Base-by-base conservation (phyloP, 73 alveolate species). In the Halteria grandinella region DNA sequence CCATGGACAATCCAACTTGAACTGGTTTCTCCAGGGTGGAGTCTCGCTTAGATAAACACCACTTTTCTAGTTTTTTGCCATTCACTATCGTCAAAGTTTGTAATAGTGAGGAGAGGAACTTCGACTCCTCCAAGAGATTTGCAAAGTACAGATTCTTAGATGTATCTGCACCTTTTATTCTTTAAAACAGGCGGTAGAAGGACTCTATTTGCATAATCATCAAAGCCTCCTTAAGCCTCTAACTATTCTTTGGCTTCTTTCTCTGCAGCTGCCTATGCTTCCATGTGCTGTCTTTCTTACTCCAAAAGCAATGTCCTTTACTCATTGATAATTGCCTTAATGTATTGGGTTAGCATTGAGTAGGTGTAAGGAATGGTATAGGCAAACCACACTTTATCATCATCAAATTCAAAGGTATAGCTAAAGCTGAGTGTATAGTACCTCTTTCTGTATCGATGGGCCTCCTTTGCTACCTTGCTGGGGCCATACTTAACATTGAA, bases 1-100 rank as follows among this genome's bases (percentile, higher is more conserved):
- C 98, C 98, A 58, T 92, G 86, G 87, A 90, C 86, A 25, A 87
- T 87, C 45, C 73, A 66, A 11, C 91, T 71, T n/a, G 95, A 95
- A 47, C 88, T 93, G 4, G 98, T 88, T 70, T 92, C 98, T 1
- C 98, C 98, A 27, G 98, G 98, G 75, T 92, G 98, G 41, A 92
- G 96, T 81, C 98, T 73, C 3, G 94, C 94, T 37, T 93, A 79
- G 4, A 90, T 64, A 31, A 93, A 57, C 23, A 90, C 64, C 5
- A 52, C 58, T 31, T 70, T 80, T 54, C 81, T 81, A 23, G 58
- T 55, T 62, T 75, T 75, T 12, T 74, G 52, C 47, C 32, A 28
- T 4, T 77, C 79, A 23, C 48, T 55, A 21, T 28, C 24, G 1
- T 32, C 58, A 33, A 75, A 69, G 6, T 75, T 47, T 29, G 89